Evolutionary conservation across 2,329 filamentous ascomycete species (phyloP), one percentile per base, ranked within the genome.

Genomic region (Harringtonia lauricola): DNA sequence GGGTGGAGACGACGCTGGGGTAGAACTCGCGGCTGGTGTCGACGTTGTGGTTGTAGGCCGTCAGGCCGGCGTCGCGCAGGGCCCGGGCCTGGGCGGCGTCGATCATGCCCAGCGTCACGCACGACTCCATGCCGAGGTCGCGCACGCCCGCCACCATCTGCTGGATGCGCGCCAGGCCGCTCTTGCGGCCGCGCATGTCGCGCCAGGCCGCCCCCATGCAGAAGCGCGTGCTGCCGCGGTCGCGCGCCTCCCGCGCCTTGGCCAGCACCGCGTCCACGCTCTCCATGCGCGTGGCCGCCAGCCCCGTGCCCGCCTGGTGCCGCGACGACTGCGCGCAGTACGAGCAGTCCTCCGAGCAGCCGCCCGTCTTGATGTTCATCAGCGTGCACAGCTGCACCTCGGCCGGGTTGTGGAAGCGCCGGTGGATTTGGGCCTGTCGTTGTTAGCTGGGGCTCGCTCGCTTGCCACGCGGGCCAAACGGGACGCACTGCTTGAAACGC

Each of bases 311-410:
- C 31, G 86, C 70, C 46, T 74, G 64, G 72, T 94, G 83, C 22
- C 85, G 81, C 7, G 85, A 87, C 5, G 87, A 89, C 63, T 94
- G 87, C 3, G 87, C 85, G 62, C 87, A 94, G 75, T 95, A 95
- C 21, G 83, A 86, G 66, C 88, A 95, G 64, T 95, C 88, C 62
- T 94, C 88, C 54, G 79, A 87, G 65, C 88, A 95, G 39, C 88
- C 88, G 43, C 88, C 88, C 9, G 86, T 94, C 61, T 95, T 95
- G 70, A 95, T 95, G 70, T 94, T 94, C 85, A 94, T 94, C 46
- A 95, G 71, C 0, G 88, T 95, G 68, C 88, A 95, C 64, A 94
- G 83, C 64, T 95, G 88, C 50, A 95, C 86, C 24, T 86, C 81
- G 38, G 80, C 72, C 8, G 88, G 85, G 57, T 85, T 76, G 65